Evolutionary conservation across 768 basidiomycete genomes (phyloP), one percentile per base, ranked within the genome.

Genomic region (Clitopilus hobsonii): DNA sequence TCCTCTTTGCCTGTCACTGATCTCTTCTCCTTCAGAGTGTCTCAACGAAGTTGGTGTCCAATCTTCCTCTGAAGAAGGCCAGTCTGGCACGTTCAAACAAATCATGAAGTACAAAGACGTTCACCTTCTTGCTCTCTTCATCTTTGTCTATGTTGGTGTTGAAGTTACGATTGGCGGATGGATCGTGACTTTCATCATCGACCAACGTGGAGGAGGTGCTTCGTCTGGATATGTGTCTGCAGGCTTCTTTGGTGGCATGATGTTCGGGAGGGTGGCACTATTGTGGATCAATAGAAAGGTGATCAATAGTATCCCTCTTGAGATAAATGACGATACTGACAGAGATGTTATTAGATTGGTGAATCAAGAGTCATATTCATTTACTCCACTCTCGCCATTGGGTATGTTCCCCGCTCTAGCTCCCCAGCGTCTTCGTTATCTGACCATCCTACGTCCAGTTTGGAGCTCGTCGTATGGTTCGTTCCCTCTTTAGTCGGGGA

Each of bases 101-200:
- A 83, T 88, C 54, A 60, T 88, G 50, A 55, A 63, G 1, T 71
- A 75, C 48, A 79, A 73, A 54, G 74, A 75, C 0, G 84, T 88
- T 1, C 85, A 88, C 57, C 67, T 83, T 16, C 69, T 89, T 4
- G 84, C 87, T 0, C 69, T 84, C 58, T 89, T 85, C 61, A 75
- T 80, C 52, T 71, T 87, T 8, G 76, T 87, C 0, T 88, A 88
- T 60, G 84, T 88, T 22, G 87, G 87, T 8, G 78, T 85, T 1
- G 87, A 88, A 60, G 85, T 88, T 0, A 81, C 78, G 0, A 75
- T 78, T 51, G 80, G 79, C 55, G 85, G 87, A 2, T 89, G 87
- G 87, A 87, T 86, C 30, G 85, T 86, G 7, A 85, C 87, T 0
- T 89, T 76, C 57, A 71, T 75, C 38, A 69, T 66, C 45, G 59